Base-by-base conservation (phyloP, 768 basidiomycete species). In the Tulasnella sp. region DNA sequence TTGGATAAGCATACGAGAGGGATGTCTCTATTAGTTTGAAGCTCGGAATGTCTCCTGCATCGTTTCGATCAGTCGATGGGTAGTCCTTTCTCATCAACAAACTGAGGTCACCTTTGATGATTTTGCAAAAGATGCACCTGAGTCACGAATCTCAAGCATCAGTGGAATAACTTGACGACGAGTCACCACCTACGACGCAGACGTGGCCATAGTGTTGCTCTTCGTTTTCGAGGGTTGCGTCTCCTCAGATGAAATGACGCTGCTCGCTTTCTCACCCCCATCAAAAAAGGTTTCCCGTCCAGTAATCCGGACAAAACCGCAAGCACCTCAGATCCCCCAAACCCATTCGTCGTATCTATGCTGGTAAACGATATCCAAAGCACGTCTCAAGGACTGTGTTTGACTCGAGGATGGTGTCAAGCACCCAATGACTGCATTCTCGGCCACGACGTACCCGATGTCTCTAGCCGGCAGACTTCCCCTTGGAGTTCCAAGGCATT, bases 41-140 rank as follows among this genome's bases (percentile, higher is more conserved):
- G 80, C 90, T 89, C 17, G 95, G 95, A 75, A 98, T 94, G 29
- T 95, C 90, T 67, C 94, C 94, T 94, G 78, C 62, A 19, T 35
- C 19, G 34, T 22, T 22, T 22, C 14, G 29, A 17, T 11, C 4
- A 67, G 29, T 59, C 47, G 12, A 29, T 0, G 11, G 42, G 39
- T 39, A 26, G 39, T 16, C 68, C 66, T 41, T 63, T 32, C 32
- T 32, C 19, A 26, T 36, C 22, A 37, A 35, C n/a, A 47, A 17
- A 62, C 37, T 22, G 22, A 1, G 16, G 73, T 73, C 62, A 88
- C 94, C 92, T 82, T 92, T 92, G 82, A 95, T 86, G 80, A 98
- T 97, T 83, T 90, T 97, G 86, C 96, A 98, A 83, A 97, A 98
- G 77, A 98, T 81, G 80, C 95, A 97, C 47, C 71, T 72, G 19